phyloP scores from a whole-genome alignment of 352 stramenopile genomes.

The Globisporangium spinosum region DNA sequence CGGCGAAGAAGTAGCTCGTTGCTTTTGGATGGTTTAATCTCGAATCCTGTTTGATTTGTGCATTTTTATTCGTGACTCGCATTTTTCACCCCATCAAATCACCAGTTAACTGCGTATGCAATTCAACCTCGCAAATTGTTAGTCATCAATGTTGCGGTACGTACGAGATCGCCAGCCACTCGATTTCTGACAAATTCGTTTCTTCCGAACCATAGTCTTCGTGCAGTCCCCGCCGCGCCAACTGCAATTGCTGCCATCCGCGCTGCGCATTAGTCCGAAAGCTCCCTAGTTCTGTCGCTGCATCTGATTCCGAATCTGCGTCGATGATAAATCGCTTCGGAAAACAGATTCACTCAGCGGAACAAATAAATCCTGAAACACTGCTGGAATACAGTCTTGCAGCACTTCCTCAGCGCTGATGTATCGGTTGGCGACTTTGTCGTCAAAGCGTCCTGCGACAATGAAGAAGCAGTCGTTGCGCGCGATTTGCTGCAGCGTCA shows the following conservation, averaged over 20 bases:
- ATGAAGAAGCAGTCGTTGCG: constrained; percentile 75
- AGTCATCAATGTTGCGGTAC: no score
- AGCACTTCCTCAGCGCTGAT: constrained; percentile 60
- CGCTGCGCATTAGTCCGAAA: background rate
- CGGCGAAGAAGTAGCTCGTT: background rate
- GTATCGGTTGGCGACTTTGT: constrained; percentile 43
- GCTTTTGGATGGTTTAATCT: background rate
- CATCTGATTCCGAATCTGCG: constrained; percentile 50
- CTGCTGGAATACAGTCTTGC: constrained; percentile 33
- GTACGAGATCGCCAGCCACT: no score
- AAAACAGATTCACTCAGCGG: constrained; percentile 69
- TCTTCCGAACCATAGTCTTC: no score
- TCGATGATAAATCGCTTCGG: constrained; percentile 88
- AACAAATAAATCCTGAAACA: constrained; percentile 66
- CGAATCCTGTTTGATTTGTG: no score
- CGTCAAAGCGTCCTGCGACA: constrained; percentile 78
- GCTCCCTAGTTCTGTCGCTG: background rate
- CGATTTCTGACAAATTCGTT: no score
- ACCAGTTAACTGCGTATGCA: no score
- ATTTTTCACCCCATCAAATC: no score
- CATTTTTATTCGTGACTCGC: no score
- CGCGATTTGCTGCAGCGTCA: constrained; percentile 67
- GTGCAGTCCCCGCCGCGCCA: no score
- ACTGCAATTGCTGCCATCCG: background rate
- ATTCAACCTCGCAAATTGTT: no score